Evolutionary conservation across 148 eudicot genomes (phyloP), one percentile per base, ranked within the genome.

Genomic region (Camellia granthamiana): DNA sequence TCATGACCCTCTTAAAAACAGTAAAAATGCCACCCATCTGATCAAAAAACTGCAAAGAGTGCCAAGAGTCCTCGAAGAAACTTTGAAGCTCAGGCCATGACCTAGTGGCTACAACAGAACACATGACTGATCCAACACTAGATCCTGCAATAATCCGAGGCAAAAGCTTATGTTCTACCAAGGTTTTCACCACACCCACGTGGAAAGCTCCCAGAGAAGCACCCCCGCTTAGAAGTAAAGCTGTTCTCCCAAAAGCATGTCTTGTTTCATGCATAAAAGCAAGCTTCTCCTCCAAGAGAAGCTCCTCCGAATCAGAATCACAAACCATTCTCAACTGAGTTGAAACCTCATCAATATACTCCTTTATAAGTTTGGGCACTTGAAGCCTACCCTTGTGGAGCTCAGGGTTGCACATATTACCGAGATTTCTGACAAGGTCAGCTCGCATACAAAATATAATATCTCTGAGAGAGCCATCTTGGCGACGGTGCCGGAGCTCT

Each of bases 81-180:
- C 92, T 91, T 79, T 92, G 99, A 42, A 97, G 95, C 91, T 97
- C 99, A 3, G 98, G 98, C 98, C 99, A 94, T 14, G 98, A 91
- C 77, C 93, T 86, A n/a, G 98, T 94, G 65, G 95, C 99, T 55
- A 97, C 90, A 47, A 94, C 84, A 3, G 97, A 74, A 72, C 99
- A 97, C 85, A 30, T 98, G 86, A 13, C 98, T 98, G 0, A 97
- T 93, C 98, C 92, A 87, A 63, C 94, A 97, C 38, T 91, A 93
- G 63, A 98, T 98, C 82, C 99, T 5, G 99, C 97, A 52, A 94
- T 88, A 66, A 97, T 91, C 56, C 98, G 87, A 0, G 93, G 99
- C 85, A 97, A 72, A 66, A 97, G 94, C 83, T 91, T 94, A 77
- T 94, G 98, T 74, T 97, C 97, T 6, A 94, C 97, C 72, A 97